These are phyloP conservation scores for Fusarium coffeatum DNA, from an alignment of 2,329 filamentous ascomycete species.

Conservation along the genomic window DNA sequence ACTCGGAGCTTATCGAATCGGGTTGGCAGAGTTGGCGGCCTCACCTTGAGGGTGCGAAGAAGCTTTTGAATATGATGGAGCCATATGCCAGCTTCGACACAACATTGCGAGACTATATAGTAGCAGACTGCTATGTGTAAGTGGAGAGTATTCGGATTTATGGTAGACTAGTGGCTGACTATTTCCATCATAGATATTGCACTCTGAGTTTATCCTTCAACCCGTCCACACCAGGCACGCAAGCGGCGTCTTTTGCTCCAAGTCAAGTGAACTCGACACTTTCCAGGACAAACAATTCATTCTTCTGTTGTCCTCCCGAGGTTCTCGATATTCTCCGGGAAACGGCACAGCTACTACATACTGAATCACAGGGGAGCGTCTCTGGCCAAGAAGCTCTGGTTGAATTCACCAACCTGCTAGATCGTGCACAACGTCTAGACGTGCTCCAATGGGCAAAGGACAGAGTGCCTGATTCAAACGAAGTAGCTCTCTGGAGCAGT, in stretches of 20 bases:
- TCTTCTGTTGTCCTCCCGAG: slow-evolving; percentile 59
- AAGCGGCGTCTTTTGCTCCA: slow-evolving; percentile 49
- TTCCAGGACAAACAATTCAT: slow-evolving; percentile 56
- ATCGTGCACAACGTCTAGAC: slow-evolving; percentile 54
- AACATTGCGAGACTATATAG: slow-evolving; percentile 56
- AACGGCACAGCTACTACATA: slow-evolving; percentile 54
- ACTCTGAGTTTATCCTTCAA: slow-evolving; percentile 58
- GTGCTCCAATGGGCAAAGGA: slow-evolving; percentile 54
- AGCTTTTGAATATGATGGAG: slow-evolving; percentile 56
- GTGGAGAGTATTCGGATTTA: slow-evolving; percentile 19
- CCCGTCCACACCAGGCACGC: slow-evolving; percentile 45
- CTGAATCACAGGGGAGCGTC: slow-evolving; percentile 39
- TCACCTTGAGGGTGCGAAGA: slow-evolving; percentile 59
- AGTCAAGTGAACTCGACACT: slow-evolving; percentile 53
- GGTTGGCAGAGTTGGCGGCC: slow-evolving; percentile 59
- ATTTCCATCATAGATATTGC: slow-evolving; percentile 51
- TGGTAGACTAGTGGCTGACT: neutral
- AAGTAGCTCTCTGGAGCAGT: slow-evolving; percentile 50
- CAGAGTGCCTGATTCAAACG: slow-evolving; percentile 50
- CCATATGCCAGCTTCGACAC: slow-evolving; percentile 49
- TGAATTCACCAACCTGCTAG: slow-evolving; percentile 49
- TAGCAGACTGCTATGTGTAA: slow-evolving; percentile 60
- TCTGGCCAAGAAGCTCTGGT: slow-evolving; percentile 43
- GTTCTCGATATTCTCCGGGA: slow-evolving; percentile 57
- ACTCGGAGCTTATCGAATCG: slow-evolving; percentile 62